Evolutionary conservation across 2,329 filamentous ascomycete genomes (phyloP).

Genomic region (Claviceps pusilla): DNA sequence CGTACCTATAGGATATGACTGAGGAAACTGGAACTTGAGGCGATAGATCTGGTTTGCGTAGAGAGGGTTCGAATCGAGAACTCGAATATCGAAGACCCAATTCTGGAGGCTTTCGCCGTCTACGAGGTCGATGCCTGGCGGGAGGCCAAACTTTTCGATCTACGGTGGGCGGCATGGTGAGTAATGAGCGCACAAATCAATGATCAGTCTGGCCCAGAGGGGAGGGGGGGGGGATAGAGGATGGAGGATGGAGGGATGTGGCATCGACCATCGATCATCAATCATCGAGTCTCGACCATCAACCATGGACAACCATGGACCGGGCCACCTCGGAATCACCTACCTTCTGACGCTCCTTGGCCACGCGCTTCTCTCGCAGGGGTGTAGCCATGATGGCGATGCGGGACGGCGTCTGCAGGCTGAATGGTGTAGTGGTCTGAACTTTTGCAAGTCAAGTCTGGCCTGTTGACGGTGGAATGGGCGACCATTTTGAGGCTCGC

Average conservation of each 20-base stretch:
- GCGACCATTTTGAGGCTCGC: neutral
- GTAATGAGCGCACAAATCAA: slow-evolving; percentile 4
- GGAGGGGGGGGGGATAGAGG: neutral
- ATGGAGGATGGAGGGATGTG: neutral
- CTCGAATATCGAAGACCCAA: slow-evolving; percentile 84
- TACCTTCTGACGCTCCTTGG: slow-evolving; percentile 18
- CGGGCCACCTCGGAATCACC: neutral
- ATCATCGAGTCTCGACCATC: no score
- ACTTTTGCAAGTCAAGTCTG: neutral
- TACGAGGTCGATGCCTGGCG: slow-evolving; percentile 62
- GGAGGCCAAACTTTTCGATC: slow-evolving; percentile 40
- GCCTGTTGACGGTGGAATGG: neutral
- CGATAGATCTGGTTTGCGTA: slow-evolving; percentile 70
- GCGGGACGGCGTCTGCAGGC: neutral
- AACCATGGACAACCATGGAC: no score
- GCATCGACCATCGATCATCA: neutral
- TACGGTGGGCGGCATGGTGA: slow-evolving; percentile 15
- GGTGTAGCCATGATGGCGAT: slow-evolving; percentile 12
- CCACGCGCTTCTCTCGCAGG: slow-evolving; percentile 14
- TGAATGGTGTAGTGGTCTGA: slow-evolving; percentile 1
- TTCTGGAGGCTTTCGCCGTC: slow-evolving; percentile 59
- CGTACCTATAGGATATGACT: slow-evolving; percentile 87
- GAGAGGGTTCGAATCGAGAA: slow-evolving; percentile 79
- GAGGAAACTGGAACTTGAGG: slow-evolving; percentile 73
- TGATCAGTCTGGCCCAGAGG: neutral